These are phyloP conservation scores for Evernia prunastri DNA, from an alignment of 495 filamentous ascomycete genomes.

Conservation along the genomic window DNA sequence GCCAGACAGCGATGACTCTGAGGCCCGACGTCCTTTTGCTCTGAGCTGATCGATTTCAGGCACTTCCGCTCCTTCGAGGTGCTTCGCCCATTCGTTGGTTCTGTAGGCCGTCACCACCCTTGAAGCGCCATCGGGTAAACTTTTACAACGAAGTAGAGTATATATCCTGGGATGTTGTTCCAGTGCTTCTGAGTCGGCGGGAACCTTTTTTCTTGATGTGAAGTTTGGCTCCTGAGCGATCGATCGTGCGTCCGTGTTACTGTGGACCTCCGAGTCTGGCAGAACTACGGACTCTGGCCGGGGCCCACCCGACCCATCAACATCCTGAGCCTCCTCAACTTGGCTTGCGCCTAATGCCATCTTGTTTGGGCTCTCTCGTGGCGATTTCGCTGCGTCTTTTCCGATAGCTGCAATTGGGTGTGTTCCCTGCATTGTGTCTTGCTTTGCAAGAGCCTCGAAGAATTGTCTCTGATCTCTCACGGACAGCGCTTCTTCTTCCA, in stretches of 20 bases:
- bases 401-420: background rate
- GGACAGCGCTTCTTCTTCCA: slow-evolving; percentile 9
- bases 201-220: background rate
- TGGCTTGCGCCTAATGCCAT: background rate
- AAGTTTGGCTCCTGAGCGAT: background rate
- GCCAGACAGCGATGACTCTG: slow-evolving; percentile 27
- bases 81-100: slow-evolving; percentile 96
- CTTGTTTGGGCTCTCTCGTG: background rate
- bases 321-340: background rate
- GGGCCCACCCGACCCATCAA: background rate
- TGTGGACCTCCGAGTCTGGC: background rate
- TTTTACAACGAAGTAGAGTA: slow-evolving; percentile 12
- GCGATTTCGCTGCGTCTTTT: background rate
- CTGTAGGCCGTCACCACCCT: slow-evolving; percentile 73
- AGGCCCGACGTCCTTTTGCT: slow-evolving; percentile 34
- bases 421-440: slow-evolving; percentile 8
- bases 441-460: slow-evolving; percentile 1
- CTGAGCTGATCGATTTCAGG: slow-evolving; percentile 63
- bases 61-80: slow-evolving; percentile 67
- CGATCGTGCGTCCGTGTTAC: background rate
- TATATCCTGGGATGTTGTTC: background rate
- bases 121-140: slow-evolving; percentile 39
- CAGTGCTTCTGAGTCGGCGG: background rate
- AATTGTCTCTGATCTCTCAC: slow-evolving; percentile 3
- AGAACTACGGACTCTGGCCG: background rate